These are phyloP conservation scores for Castanospermum australe DNA, from an alignment of 306 rosid species.

Conservation along the genomic window DNA sequence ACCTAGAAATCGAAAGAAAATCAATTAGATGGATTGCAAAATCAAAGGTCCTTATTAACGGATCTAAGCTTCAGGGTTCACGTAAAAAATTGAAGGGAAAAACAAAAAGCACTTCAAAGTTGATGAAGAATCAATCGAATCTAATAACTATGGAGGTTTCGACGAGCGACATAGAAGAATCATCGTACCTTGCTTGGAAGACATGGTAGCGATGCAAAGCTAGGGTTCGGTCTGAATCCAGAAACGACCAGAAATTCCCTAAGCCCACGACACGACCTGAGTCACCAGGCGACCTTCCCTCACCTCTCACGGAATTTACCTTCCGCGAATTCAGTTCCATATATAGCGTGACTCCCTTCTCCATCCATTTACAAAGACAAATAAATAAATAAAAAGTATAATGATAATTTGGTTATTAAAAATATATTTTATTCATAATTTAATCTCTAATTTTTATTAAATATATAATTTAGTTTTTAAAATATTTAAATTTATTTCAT, in stretches of 20 bases:
- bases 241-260: background rate
- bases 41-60: background rate
- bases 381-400: too few relatives aligned
- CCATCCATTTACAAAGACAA: too few relatives aligned
- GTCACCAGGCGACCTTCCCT: too few relatives aligned
- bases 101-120: background rate
- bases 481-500: too few relatives aligned
- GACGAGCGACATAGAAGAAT: background rate
- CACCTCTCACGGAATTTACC: too few relatives aligned
- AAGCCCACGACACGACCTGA: background rate
- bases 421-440: too few relatives aligned
- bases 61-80: background rate
- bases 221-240: slow-evolving; percentile 9
- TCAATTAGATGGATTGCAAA: background rate
- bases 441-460: too few relatives aligned
- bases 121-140: background rate
- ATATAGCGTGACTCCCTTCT: too few relatives aligned
- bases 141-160: background rate
- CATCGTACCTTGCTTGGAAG: slow-evolving; percentile 61
- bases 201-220: slow-evolving; percentile 47
- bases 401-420: too few relatives aligned
- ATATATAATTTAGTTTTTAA: too few relatives aligned
- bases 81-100: background rate
- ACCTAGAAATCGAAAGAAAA: slow-evolving; percentile 32
- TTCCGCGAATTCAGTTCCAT: too few relatives aligned